A percentile compares a stretch with the other conserved stretches of the same genome.
Conservation (phyloP, 805 yeast species). For the Teunomyces tritomae region DNA sequence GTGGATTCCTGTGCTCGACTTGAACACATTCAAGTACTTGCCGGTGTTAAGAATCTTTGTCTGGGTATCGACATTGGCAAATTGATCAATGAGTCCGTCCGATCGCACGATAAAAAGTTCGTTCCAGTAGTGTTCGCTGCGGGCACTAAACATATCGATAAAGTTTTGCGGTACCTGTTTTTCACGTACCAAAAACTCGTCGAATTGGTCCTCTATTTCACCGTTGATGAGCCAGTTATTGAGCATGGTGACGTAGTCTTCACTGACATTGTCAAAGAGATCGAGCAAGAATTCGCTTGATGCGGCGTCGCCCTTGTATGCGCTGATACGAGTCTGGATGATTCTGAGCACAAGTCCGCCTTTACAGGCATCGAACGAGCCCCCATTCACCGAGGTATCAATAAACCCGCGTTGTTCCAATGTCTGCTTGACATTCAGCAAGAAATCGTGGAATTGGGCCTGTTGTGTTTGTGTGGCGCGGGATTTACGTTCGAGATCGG, state of each 20-base stretch:
- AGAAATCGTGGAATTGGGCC: conserved; percentile 29
- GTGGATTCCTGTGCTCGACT: conserved; percentile 55
- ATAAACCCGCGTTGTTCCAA: conserved; percentile 42
- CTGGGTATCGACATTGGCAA: conserved; percentile 52
- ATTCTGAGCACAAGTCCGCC: conserved; percentile 75
- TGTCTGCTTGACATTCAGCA: conserved; percentile 40
- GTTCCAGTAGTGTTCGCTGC: conserved; percentile 67
- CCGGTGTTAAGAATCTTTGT: conserved; percentile 77
- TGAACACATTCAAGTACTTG: conserved; percentile 71
- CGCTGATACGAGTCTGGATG: conserved; percentile 55
- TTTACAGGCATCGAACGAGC: conserved; percentile 54
- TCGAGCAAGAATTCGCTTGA: conserved; percentile 50
- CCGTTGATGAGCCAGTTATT: conserved; percentile 82
- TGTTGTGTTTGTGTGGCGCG: conserved; percentile 13
- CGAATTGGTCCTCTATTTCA: conserved; percentile 68
- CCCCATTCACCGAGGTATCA: conserved; percentile 50
- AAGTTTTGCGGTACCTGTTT: conserved; percentile 27
- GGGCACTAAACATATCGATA: conserved; percentile 26
- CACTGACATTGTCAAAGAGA: conserved; percentile 58
- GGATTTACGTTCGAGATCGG: conserved; percentile 35
- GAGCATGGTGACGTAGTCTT: conserved; percentile 63
- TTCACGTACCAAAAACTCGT: conserved; percentile 75
- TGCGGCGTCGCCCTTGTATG: conserved; percentile 62
- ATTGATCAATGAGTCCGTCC: conserved; percentile 72
- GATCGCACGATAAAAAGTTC: conserved; percentile 69